phyloP scores from a whole-genome alignment of 768 basidiomycete genomes.

The Daedaleopsis nitida region DNA sequence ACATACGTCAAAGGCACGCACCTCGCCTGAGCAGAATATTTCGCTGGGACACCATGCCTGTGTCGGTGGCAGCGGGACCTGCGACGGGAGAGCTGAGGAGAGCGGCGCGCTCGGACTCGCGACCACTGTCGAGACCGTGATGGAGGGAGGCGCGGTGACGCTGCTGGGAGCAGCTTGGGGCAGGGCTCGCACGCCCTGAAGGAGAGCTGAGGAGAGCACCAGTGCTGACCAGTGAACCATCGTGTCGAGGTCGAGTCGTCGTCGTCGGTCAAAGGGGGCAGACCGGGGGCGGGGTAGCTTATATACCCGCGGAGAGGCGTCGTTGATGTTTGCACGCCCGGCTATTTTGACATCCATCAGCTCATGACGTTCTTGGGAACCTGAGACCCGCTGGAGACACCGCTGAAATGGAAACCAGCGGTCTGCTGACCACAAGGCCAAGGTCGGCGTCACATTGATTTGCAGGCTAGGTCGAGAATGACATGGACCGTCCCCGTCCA shows the following conservation, averaged over 20 bases:
- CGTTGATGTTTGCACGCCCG: constrained; percentile 4
- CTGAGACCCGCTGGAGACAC: too few species aligned
- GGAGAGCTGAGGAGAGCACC: constrained; percentile 5
- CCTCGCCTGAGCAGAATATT: constrained; percentile 81
- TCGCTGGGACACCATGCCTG: constrained; percentile 78
- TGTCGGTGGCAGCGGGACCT: constrained; percentile 61
- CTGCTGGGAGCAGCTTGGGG: constrained; percentile 15
- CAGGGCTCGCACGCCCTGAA: constrained; percentile 11
- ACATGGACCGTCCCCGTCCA: too few species aligned
- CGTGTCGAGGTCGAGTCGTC: not conserved
- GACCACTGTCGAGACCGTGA: constrained; percentile 59
- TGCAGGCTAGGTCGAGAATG: too few species aligned
- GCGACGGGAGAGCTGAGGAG: constrained; percentile 59
- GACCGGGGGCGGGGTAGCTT: not conserved
- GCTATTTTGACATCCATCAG: constrained; percentile 10
- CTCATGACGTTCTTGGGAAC: constrained; percentile 12
- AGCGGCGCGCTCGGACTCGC: constrained; percentile 64
- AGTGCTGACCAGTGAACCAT: constrained; percentile 5
- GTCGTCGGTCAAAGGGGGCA: constrained; percentile 9
- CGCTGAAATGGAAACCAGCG: constrained; percentile 7
- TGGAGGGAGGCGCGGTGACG: constrained; percentile 29
- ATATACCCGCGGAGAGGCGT: constrained; percentile 6
- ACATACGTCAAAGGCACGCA: constrained; percentile 37
- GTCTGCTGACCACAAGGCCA: constrained; percentile 10
- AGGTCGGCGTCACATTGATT: not conserved